Evolutionary conservation across 441 rosid genomes (phyloP).

Genomic region (Brassica balearica): DNA sequence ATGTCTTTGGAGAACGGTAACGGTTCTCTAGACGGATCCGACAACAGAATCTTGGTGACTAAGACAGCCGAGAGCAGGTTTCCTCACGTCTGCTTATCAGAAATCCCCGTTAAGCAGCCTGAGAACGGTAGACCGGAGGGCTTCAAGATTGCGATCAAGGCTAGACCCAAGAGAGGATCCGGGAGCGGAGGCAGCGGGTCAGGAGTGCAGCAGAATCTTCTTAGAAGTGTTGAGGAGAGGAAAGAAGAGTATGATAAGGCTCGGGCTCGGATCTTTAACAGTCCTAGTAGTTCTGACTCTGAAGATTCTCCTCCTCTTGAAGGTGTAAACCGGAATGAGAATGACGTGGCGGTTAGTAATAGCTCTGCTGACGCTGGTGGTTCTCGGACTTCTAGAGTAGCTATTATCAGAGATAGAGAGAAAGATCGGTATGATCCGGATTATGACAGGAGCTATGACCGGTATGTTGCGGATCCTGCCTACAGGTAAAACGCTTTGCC

Average conservation of each 20-base stretch:
- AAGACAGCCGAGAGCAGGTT: constrained; percentile 70
- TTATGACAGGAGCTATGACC: constrained; percentile 90
- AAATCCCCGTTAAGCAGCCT: constrained; percentile 73
- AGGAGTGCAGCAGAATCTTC: constrained; percentile 56
- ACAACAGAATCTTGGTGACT: constrained; percentile 68
- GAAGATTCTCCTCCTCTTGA: constrained; percentile 57
- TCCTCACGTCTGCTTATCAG: constrained; percentile 75
- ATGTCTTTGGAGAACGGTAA: constrained; percentile 78
- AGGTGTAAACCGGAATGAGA: constrained; percentile 59
- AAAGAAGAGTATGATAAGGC: constrained; percentile 93
- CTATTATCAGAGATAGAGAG: constrained; percentile 93
- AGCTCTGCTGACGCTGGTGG: constrained; percentile 46
- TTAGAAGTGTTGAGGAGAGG: constrained; percentile 92
- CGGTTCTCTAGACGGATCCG: constrained; percentile 60
- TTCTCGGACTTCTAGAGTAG: constrained; percentile 67
- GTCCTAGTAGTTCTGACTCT: constrained; percentile 64
- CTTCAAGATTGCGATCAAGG: constrained; percentile 73
- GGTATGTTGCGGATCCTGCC: constrained; percentile 55
- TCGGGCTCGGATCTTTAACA: constrained; percentile 88
- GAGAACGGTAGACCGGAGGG: constrained; percentile 72
- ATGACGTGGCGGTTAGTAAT: constrained; percentile 55
- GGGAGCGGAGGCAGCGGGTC: constrained; percentile 55
- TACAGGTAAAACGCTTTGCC: constrained; percentile 39
- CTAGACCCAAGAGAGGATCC: constrained; percentile 66
- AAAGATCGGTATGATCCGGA: constrained; percentile 95